Evolutionary conservation across 2,329 filamentous ascomycete genomes (phyloP).

Genomic region (Aspergillus amoenus): DNA sequence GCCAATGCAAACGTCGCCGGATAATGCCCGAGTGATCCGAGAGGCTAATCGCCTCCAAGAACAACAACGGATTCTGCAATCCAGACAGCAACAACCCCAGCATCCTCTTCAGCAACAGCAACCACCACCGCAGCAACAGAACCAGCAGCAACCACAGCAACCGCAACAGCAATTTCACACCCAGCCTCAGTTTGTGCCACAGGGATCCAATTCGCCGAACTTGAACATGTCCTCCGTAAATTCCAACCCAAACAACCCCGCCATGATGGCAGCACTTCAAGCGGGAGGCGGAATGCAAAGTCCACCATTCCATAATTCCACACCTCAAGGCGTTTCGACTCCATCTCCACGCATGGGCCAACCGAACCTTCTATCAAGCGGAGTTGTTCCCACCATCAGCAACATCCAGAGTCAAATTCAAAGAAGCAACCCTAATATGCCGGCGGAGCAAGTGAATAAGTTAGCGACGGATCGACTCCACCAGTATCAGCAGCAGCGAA

Average conservation of each 20-base stretch:
- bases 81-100: slow-evolving; percentile 42
- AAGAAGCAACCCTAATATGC: slow-evolving; percentile 51
- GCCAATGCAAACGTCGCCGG: slow-evolving; percentile 56
- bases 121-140: slow-evolving; percentile 1
- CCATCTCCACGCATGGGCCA: slow-evolving; percentile 50
- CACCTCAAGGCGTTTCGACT: slow-evolving; percentile 41
- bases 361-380: slow-evolving; percentile 52
- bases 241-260: slow-evolving; percentile 40
- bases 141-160: slow-evolving; percentile 29
- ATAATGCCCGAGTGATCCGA: slow-evolving; percentile 48
- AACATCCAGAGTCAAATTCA: slow-evolving; percentile 55
- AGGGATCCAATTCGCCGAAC: slow-evolving; percentile 47
- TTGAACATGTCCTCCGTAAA: slow-evolving; percentile 44
- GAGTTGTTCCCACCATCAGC: slow-evolving; percentile 56
- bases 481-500: slow-evolving; percentile 47
- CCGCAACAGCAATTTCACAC: slow-evolving; percentile 35
- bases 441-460: slow-evolving; percentile 54
- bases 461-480: slow-evolving; percentile 53
- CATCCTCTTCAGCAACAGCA: slow-evolving; percentile 19
- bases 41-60: slow-evolving; percentile 50
- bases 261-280: slow-evolving; percentile 47
- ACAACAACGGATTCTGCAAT: slow-evolving; percentile 62
- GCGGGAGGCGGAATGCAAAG: slow-evolving; percentile 44
- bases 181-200: slow-evolving; percentile 41
- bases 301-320: slow-evolving; percentile 42